Evolutionary conservation across 1,284 basidiomycete species (phyloP).

Genomic region (Leccinum huronense): DNA sequence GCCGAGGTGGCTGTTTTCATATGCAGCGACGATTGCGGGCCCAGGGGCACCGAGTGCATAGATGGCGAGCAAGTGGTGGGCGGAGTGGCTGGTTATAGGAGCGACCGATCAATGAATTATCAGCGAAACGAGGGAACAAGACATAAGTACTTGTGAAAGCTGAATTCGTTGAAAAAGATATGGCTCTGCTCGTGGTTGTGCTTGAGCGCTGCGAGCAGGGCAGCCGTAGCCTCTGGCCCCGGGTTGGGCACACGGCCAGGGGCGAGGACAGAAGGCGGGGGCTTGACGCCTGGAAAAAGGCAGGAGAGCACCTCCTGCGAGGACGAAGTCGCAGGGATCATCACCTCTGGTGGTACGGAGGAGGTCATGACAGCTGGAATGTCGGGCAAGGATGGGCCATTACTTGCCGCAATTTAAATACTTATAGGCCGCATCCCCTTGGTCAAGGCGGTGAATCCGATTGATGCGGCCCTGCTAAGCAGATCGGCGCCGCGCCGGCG

Average conservation of each 20-base stretch:
- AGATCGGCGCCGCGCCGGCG: no score
- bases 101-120: not conserved
- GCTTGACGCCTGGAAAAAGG: slow-evolving; percentile 43
- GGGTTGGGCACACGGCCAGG: slow-evolving; percentile 47
- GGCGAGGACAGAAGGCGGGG: slow-evolving; percentile 36
- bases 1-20: slow-evolving; percentile 34
- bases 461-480: no score
- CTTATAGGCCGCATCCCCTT: no score
- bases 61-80: slow-evolving; percentile 43
- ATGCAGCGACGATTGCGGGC: slow-evolving; percentile 39
- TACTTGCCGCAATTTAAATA: no score
- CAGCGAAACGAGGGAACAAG: not conserved
- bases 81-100: slow-evolving; percentile 37
- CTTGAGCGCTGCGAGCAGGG: slow-evolving; percentile 46
- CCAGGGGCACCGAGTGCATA: slow-evolving; percentile 45
- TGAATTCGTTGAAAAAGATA: slow-evolving; percentile 58
- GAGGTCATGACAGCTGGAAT: not conserved
- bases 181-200: slow-evolving; percentile 60
- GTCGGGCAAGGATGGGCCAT: not conserved
- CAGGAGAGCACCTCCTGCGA: slow-evolving; percentile 20
- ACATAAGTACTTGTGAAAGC: slow-evolving; percentile 54
- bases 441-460: no score
- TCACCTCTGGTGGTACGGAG: slow-evolving; percentile 8
- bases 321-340: slow-evolving; percentile 24
- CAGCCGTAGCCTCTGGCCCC: slow-evolving; percentile 46